These are phyloP conservation scores for Rhododendron griersonianum DNA, from an alignment of 148 eudicot species.

Conservation along the genomic window DNA sequence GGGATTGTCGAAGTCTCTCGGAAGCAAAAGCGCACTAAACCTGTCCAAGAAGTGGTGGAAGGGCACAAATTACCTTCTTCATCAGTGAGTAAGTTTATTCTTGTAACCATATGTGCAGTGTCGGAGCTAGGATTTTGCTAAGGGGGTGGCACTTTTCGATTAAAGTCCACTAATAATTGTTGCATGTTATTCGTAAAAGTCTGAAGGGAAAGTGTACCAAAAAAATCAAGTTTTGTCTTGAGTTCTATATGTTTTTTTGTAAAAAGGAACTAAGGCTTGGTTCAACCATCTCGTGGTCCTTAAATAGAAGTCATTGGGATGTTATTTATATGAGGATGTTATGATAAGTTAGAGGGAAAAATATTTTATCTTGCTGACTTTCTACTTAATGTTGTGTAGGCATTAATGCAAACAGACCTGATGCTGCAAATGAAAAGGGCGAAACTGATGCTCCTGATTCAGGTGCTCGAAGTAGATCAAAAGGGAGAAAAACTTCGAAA, in stretches of 20 bases:
- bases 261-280: neutral
- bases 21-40: neutral
- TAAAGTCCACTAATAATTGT: neutral
- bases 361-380: neutral
- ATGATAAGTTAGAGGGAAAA: no score
- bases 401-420: slow-evolving; percentile 7
- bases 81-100: slow-evolving; percentile 14
- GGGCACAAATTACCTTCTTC: neutral
- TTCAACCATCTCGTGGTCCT: neutral
- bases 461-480: slow-evolving; percentile 16
- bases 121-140: neutral
- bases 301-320: neutral
- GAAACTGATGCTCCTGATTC: slow-evolving; percentile 15
- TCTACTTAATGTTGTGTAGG: slow-evolving; percentile 14
- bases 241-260: neutral
- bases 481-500: slow-evolving; percentile 23
- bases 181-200: neutral
- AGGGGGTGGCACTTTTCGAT: neutral
- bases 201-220: neutral
- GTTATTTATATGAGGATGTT: neutral
- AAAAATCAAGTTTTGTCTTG: neutral
- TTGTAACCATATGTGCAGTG: neutral
- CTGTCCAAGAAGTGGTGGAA: slow-evolving; percentile 13
- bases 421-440: slow-evolving; percentile 17
- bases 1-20: neutral